phyloP scores from a whole-genome alignment of 2,329 filamentous ascomycete species.

The Cytospora paraplurivora region DNA sequence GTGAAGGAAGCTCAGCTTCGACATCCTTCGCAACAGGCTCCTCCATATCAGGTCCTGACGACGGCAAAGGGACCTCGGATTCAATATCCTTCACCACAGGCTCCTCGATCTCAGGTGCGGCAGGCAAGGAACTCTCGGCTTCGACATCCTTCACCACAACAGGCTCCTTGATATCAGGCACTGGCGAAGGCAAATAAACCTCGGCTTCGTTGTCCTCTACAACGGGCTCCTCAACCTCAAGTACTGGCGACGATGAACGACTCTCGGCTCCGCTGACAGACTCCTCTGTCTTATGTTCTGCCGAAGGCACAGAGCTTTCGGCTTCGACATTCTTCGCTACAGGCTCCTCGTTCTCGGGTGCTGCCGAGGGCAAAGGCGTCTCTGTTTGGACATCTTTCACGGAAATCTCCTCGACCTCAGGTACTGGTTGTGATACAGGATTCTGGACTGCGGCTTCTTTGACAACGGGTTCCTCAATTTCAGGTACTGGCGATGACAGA shows the following conservation, averaged over 20 bases:
- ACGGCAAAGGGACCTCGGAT: slow-evolving; percentile 23
- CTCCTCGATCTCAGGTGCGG: background rate
- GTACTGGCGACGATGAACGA: no score
- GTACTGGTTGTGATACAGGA: slow-evolving; percentile 7
- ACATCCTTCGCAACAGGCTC: slow-evolving; percentile 25
- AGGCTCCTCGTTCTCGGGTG: no score
- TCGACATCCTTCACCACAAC: background rate
- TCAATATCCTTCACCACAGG: background rate
- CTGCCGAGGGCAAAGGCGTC: no score
- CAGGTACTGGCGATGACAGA: slow-evolving; percentile 14
- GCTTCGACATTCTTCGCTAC: no score
- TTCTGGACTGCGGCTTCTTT: slow-evolving; percentile 25
- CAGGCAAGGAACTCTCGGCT: background rate
- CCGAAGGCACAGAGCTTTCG: no score
- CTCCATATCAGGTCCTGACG: background rate
- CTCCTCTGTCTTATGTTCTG: no score
- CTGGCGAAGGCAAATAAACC: no score
- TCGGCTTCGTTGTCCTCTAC: no score
- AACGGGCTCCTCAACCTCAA: no score
- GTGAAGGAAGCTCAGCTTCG: slow-evolving; percentile 17
- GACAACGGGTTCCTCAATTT: slow-evolving; percentile 15
- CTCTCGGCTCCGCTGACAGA: slow-evolving; percentile 8
- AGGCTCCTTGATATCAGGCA: no score
- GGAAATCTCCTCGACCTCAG: no score
- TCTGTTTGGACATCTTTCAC: no score